Conservation (phyloP, 441 rosid species). For the Biscutella laevigata region DNA sequence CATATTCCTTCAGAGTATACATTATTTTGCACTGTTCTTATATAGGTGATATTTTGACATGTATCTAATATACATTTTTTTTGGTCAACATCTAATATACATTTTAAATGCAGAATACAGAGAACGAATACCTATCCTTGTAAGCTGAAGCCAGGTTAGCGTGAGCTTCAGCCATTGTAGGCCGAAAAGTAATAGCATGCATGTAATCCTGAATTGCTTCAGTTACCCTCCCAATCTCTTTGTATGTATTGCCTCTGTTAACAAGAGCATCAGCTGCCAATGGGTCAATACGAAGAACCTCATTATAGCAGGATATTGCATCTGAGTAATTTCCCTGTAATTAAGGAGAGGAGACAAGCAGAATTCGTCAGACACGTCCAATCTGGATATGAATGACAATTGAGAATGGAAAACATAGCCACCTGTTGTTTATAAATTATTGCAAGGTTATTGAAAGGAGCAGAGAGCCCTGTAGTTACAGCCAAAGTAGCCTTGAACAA, state of each 20-base stretch:
- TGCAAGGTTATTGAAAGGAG: constrained; percentile 96
- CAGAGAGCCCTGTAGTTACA: constrained; percentile 91
- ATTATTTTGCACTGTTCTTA: neutral
- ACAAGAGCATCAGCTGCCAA: constrained; percentile 98
- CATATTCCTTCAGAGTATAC: neutral
- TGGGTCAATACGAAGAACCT: constrained; percentile 96
- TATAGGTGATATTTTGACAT: neutral
- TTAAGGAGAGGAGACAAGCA: constrained; percentile 1
- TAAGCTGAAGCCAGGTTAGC: constrained; percentile 98
- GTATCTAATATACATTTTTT: no score
- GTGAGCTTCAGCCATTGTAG: constrained; percentile 98
- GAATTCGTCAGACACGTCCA: neutral
- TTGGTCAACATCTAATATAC: no score
- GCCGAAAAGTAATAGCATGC: constrained; percentile 72
- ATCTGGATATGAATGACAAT: neutral
- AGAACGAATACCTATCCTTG: constrained; percentile 70
- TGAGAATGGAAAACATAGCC: neutral
- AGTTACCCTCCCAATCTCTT: constrained; percentile 89
- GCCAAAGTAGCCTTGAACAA: constrained; percentile 84
- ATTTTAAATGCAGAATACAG: neutral
- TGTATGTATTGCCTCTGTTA: constrained; percentile 93
- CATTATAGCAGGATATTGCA: constrained; percentile 98
- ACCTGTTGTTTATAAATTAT: constrained; percentile 98
- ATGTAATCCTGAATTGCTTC: constrained; percentile 95
- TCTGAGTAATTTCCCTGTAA: constrained; percentile 85